phyloP scores from a whole-genome alignment of 495 filamentous ascomycete genomes.

The Corynascus novoguineensis region DNA sequence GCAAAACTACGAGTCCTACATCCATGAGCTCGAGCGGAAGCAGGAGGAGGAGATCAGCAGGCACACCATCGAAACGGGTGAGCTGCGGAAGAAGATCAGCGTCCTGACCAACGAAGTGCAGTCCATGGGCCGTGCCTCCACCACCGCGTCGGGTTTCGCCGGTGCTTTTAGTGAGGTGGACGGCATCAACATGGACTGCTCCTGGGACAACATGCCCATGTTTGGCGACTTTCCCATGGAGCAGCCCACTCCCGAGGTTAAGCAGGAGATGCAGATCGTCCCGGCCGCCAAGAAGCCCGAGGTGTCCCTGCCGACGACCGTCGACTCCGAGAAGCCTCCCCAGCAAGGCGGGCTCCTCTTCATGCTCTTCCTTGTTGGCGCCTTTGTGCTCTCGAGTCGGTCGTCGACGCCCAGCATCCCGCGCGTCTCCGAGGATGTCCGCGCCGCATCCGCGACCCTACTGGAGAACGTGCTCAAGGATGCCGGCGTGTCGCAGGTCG shows the following conservation, averaged over 20 bases:
- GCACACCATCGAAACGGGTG: conserved; percentile 90
- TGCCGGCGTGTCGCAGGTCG: conserved; percentile 54
- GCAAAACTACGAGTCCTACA: conserved; percentile 66
- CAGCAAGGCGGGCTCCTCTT: conserved; percentile 61
- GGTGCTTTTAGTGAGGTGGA: conserved; percentile 77
- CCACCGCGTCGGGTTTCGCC: conserved; percentile 56
- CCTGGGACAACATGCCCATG: conserved; percentile 78
- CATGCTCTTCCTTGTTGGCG: conserved; percentile 92
- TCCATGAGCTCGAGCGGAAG: conserved; percentile 71
- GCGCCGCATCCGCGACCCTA: conserved; percentile 82
- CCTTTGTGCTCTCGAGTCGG: conserved; percentile 87
- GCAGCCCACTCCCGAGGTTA: conserved; percentile 42
- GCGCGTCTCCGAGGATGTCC: conserved; percentile 86
- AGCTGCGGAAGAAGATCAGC: conserved; percentile 92
- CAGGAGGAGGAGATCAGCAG: conserved; percentile 85
- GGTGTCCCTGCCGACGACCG: conserved; percentile 35
- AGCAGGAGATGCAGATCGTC: conserved; percentile 52
- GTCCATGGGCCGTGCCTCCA: conserved; percentile 62
- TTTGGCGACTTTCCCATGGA: conserved; percentile 55
- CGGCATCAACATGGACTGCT: conserved; percentile 68
- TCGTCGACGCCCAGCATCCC: conserved; percentile 63
- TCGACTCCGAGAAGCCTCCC: conserved; percentile 55
- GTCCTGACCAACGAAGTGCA: conserved; percentile 82
- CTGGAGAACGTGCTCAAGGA: conserved; percentile 84
- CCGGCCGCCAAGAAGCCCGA: conserved; percentile 48